Evolutionary conservation across 1,284 basidiomycete genomes (phyloP).

Genomic region (Baeospora myosura): DNA sequence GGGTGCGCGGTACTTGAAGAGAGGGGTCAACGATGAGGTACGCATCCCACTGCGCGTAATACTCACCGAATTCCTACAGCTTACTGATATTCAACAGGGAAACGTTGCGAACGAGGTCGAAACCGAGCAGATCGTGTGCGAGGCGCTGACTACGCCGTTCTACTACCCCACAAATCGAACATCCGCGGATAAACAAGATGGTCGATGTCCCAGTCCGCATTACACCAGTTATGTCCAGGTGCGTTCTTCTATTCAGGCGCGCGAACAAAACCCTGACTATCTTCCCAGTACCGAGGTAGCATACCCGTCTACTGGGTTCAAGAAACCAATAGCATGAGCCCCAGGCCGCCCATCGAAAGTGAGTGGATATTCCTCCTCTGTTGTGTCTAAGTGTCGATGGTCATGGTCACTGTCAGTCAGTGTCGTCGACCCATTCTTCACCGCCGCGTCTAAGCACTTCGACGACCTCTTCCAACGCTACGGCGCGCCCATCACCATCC

Average conservation of each 20-base stretch:
- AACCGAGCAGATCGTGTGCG: conserved; percentile 96
- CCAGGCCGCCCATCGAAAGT: conserved; percentile 95
- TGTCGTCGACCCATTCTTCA: conserved; percentile 93
- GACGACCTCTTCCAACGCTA: conserved; percentile 89
- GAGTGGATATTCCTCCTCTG: conserved; percentile 21
- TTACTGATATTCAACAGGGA: conserved; percentile 48
- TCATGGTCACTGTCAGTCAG: conserved; percentile 53
- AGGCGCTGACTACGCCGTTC: conserved; percentile 88
- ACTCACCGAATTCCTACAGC: neutral
- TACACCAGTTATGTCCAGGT: conserved; percentile 94
- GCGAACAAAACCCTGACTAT: conserved; percentile 1
- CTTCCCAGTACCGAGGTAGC: conserved; percentile 78
- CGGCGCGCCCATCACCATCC: conserved; percentile 83
- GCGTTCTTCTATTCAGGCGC: conserved; percentile 12
- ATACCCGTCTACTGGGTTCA: conserved; percentile 97
- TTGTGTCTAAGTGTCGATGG: neutral
- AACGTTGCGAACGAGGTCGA: conserved; percentile 99
- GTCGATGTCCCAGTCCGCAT: conserved; percentile 64
- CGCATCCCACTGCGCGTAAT: conserved; percentile 1
- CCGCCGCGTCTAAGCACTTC: conserved; percentile 90
- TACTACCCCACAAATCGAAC: conserved; percentile 53
- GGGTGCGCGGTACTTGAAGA: conserved; percentile 90
- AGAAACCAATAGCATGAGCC: conserved; percentile 84
- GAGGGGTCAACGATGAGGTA: conserved; percentile 90
- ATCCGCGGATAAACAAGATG: conserved; percentile 22